Evolutionary conservation across 768 basidiomycete genomes (phyloP), one percentile per base, ranked within the genome.

Genomic region (Lentinula lateritia): DNA sequence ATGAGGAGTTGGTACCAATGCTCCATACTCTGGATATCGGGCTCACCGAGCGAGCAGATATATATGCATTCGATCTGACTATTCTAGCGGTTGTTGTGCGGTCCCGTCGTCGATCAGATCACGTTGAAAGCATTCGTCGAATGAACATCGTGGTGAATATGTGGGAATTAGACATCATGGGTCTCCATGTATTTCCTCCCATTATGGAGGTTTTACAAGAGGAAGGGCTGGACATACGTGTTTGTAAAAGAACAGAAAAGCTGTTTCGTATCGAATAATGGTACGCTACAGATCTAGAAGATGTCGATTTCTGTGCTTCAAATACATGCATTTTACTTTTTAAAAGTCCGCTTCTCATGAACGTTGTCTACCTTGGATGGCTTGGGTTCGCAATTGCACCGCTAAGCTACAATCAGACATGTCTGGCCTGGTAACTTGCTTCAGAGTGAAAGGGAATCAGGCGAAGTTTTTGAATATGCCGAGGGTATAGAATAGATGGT

Each of bases 161-260:
- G 12, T 20, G 9, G 16, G 41, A 41, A 34, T 13, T 23, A 15
- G 8, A 39, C 28, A 28, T 41, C 13, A 43, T 56, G 38, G 39
- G 39, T n/a, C 28, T 36, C 9, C 53, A 41, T 23, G 35, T 38
- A 41, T 54, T 38, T 38, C 53, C 55, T 28, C 55, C 55, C 18
- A 56, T 56, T 3, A 32, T 56, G 41, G 55, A 56, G n/a, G 55
- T 56, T 13, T 43, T 56, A 15, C 39, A 56, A 23, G 55, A 56
- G 16, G 55, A 56, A 43, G 55, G 55, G 8, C 20, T 56, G 13
- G 20, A 42, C 8, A 56, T 56, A 42, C 55, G 13, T 28, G 23
- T 56, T 15, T 56, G 55, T 12, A 15, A 28, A n/a, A 56, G 23
- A 4, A 54, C 15, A 5, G 23, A 42, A 56, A 28, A 43, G 39